These are phyloP conservation scores for Selaginella moellendorffii DNA, from an alignment of 75 land plant genomes.

Conservation along the genomic window DNA sequence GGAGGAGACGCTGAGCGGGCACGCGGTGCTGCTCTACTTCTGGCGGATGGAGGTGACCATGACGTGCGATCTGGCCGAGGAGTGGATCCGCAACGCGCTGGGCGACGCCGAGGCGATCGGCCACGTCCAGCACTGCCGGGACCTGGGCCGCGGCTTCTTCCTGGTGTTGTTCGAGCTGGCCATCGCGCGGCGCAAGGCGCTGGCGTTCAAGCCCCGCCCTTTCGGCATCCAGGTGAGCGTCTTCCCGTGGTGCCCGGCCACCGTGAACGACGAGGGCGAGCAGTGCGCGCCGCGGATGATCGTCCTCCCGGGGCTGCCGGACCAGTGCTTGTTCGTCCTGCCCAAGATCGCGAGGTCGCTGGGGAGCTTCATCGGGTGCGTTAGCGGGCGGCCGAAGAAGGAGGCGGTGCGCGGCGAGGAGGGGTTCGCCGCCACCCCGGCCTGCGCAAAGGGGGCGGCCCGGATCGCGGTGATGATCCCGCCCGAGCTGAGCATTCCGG, in stretches of 20 bases:
- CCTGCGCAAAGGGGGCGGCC: neutral
- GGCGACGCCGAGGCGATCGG: neutral
- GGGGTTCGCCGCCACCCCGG: neutral
- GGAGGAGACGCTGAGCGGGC: neutral
- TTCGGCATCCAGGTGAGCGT: neutral
- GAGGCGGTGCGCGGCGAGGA: neutral
- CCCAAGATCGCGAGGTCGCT: neutral
- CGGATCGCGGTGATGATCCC: neutral
- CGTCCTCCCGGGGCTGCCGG: neutral
- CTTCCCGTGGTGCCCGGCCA: neutral
- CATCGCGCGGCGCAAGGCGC: neutral
- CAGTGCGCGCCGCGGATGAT: neutral
- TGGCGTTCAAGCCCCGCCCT: neutral
- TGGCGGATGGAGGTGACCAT: neutral
- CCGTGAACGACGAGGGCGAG: neutral
- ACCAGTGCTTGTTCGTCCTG: neutral
- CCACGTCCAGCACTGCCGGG: neutral
- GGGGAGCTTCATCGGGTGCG: neutral
- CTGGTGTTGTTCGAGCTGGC: neutral
- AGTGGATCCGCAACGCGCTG: neutral
- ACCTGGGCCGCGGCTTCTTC: neutral
- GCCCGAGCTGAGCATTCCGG: neutral
- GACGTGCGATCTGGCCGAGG: neutral
- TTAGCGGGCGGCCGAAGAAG: neutral
- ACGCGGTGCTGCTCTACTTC: neutral